Conservation (phyloP, 2,329 filamentous ascomycete genomes). For the Ilyonectria robusta region DNA sequence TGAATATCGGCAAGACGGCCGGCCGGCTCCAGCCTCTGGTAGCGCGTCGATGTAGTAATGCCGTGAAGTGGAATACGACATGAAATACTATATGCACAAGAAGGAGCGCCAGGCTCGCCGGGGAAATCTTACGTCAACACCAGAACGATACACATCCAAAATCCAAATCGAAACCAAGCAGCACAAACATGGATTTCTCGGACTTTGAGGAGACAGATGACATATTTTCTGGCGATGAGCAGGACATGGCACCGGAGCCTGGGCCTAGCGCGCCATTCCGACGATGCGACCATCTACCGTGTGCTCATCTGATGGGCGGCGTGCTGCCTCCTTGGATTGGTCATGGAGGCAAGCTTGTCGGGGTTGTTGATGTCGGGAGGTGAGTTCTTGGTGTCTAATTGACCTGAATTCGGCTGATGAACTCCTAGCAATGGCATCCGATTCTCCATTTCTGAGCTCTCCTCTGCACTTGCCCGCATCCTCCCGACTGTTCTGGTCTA, state of each 20-base stretch:
- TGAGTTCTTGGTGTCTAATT: constrained; percentile 21
- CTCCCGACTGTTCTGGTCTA: constrained; percentile 63
- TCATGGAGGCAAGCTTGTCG: constrained; percentile 48
- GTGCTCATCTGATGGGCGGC: constrained; percentile 15
- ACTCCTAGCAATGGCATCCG: constrained; percentile 76
- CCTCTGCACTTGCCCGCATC: constrained; percentile 68
- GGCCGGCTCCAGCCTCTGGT: too few relatives aligned
- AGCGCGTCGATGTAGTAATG: too few relatives aligned
- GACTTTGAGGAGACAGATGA: constrained; percentile 44
- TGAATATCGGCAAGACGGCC: too few relatives aligned
- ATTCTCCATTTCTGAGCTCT: constrained; percentile 70
- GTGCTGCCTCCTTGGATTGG: constrained; percentile 50
- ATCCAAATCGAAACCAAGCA: too few relatives aligned
- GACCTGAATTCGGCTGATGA: constrained; percentile 21
- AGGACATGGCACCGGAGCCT: constrained; percentile 19
- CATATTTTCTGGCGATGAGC: constrained; percentile 32
- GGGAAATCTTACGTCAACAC: too few relatives aligned
- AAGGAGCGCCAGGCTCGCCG: too few relatives aligned
- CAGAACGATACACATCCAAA: too few relatives aligned
- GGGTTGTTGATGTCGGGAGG: constrained; percentile 58
- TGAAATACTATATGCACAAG: too few relatives aligned
- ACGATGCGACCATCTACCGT: constrained; percentile 3
- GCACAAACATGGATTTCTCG: constrained; percentile 40
- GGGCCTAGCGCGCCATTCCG: constrained; percentile 1
- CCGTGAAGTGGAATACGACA: too few relatives aligned